A percentile compares a stretch with the other conserved stretches of the same genome.
phyloP scores from a whole-genome alignment of 2,329 filamentous ascomycete species.

The Clonostachys rosea region DNA sequence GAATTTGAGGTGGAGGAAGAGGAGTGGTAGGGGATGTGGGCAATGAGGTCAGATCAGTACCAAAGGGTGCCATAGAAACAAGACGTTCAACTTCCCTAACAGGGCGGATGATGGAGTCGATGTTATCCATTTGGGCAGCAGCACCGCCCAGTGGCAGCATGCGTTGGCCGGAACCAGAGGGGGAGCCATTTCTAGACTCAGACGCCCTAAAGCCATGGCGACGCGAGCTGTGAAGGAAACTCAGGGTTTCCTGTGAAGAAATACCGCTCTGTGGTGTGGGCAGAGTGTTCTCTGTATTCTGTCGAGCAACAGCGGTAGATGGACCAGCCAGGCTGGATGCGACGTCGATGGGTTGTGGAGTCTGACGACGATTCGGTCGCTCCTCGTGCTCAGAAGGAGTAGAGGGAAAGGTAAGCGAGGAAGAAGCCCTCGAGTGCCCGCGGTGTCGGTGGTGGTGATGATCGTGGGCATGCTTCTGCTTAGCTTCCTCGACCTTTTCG shows the following conservation, averaged over 20 bases:
- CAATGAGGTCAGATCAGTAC: conserved; percentile 73
- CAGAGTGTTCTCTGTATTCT: conserved; percentile 12
- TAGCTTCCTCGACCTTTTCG: conserved; percentile 79
- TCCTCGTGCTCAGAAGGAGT: conserved; percentile 43
- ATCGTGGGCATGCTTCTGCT: conserved; percentile 60
- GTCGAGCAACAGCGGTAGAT: conserved; percentile 19
- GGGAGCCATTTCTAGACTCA: conserved; percentile 19
- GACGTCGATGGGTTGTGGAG: conserved; percentile 44
- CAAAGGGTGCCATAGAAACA: conserved; percentile 72
- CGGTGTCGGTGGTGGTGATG: conserved; percentile 41
- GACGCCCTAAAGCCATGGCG: conserved; percentile 45
- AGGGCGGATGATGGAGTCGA: conserved; percentile 73
- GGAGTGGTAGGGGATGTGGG: conserved; percentile 89
- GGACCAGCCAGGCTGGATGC: conserved; percentile 19
- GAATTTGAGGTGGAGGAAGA: conserved; percentile 58
- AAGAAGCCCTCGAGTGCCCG: background rate
- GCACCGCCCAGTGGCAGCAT: conserved; percentile 63
- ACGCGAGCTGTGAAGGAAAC: conserved; percentile 29
- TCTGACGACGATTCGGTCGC: conserved; percentile 67
- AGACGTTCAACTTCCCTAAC: conserved; percentile 79
- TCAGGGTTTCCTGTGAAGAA: background rate
- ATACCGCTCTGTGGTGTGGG: conserved; percentile 3
- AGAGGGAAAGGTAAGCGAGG: background rate
- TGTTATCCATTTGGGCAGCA: conserved; percentile 57
- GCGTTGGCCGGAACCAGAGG: conserved; percentile 42